Conservation (phyloP, 2,329 filamentous ascomycete genomes). For the Penicillium sp. region DNA sequence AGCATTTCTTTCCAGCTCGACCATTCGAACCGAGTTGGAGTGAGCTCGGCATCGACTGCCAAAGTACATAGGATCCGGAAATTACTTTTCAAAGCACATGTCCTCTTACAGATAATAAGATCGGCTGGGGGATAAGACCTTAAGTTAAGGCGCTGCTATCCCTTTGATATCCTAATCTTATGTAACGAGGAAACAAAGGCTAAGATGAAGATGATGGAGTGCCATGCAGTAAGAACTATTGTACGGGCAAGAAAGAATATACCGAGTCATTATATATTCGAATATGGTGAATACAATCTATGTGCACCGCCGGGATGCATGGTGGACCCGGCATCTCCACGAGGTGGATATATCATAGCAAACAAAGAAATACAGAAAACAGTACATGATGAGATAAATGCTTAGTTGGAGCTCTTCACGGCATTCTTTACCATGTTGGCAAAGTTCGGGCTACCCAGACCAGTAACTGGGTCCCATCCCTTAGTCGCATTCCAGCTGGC, state of each 20-base stretch:
- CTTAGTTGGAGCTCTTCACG: constrained; percentile 10
- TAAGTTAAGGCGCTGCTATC: too few species aligned
- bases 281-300: constrained; percentile 9
- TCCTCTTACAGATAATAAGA: too few species aligned
- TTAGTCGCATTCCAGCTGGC: constrained; percentile 57
- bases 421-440: constrained; percentile 21
- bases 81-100: too few species aligned
- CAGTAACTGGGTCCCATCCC: constrained; percentile 58
- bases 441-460: constrained; percentile 44
- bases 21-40: too few species aligned
- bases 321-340: neutral
- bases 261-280: constrained; percentile 9
- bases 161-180: too few species aligned
- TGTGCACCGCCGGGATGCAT: constrained; percentile 2
- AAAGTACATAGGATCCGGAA: too few species aligned
- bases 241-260: neutral
- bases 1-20: too few species aligned
- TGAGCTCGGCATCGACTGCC: too few species aligned
- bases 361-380: neutral
- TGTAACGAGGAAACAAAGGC: too few species aligned
- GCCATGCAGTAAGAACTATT: too few species aligned
- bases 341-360: neutral
- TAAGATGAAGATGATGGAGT: too few species aligned
- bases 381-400: neutral
- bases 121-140: too few species aligned